Percentiles rank a stretch among this genome's conserved stretches.
phyloP scores from a whole-genome alignment of 192 early-diverging fungal genomes.

The Backusella psychrophila region DNA sequence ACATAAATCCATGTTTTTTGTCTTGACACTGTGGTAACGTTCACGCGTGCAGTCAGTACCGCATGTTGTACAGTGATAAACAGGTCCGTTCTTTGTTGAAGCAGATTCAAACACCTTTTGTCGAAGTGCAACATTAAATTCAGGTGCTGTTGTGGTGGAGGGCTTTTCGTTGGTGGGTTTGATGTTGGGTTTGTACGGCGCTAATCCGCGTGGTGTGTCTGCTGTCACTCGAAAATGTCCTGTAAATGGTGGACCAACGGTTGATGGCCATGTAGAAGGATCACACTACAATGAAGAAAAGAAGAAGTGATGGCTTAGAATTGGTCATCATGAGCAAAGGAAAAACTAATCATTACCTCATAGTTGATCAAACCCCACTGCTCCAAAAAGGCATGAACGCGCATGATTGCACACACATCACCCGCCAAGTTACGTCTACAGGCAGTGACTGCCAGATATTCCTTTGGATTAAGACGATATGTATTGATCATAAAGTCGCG shows the following conservation, averaged over 20 bases:
- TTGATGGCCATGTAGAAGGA: slow-evolving; percentile 87
- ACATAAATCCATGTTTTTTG: slow-evolving; percentile 80
- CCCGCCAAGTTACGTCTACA: slow-evolving; percentile 95
- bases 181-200: slow-evolving; percentile 76
- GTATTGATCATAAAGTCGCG: slow-evolving; percentile 99
- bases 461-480: slow-evolving; percentile 90
- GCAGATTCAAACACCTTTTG: slow-evolving; percentile 54
- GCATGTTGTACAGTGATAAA: slow-evolving; percentile 83
- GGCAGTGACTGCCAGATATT: slow-evolving; percentile 98
- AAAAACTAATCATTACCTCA: slow-evolving; percentile 57
- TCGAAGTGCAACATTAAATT: slow-evolving; percentile 54
- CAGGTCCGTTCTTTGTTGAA: slow-evolving; percentile 25
- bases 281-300: slow-evolving; percentile 64
- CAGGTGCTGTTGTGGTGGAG: slow-evolving; percentile 22
- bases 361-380: slow-evolving; percentile 99
- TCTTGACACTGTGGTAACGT: slow-evolving; percentile 86
- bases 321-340: background rate
- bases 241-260: slow-evolving; percentile 90
- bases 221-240: slow-evolving; percentile 98
- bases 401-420: slow-evolving; percentile 98
- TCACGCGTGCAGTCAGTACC: slow-evolving; percentile 79
- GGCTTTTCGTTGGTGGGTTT: slow-evolving; percentile 24
- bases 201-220: slow-evolving; percentile 89
- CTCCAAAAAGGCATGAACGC: slow-evolving; percentile 97
- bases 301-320: background rate